Conservation (phyloP, 2,329 filamentous ascomycete species). For the Hymenoscyphus infarciens region DNA sequence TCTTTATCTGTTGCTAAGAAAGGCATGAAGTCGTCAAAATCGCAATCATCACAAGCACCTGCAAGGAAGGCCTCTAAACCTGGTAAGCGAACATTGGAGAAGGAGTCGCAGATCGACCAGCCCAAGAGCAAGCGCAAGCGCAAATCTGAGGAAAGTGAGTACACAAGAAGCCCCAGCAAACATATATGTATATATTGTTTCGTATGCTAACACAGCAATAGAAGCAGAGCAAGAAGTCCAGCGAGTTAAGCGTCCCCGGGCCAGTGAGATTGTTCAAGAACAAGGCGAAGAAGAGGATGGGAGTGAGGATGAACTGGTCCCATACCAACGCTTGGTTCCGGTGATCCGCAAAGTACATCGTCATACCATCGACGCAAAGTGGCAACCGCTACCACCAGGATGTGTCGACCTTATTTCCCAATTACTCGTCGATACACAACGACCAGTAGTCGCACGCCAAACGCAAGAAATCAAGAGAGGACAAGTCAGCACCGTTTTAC, state of each 20-base stretch:
- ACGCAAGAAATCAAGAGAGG: slow-evolving; percentile 42
- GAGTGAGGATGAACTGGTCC: slow-evolving; percentile 12
- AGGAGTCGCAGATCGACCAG: slow-evolving; percentile 8
- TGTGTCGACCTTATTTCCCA: slow-evolving; percentile 54
- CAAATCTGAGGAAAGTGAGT: slow-evolving; percentile 16
- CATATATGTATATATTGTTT: neutral
- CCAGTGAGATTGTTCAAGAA: slow-evolving; percentile 7
- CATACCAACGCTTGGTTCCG: slow-evolving; percentile 50
- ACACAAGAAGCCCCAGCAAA: neutral
- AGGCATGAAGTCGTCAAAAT: neutral
- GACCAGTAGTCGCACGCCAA: slow-evolving; percentile 58
- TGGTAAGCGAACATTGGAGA: slow-evolving; percentile 4
- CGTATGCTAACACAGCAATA: neutral
- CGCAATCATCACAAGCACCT: neutral
- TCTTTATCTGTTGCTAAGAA: neutral
- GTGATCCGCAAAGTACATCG: slow-evolving; percentile 54
- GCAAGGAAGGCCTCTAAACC: neutral
- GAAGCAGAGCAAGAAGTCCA: slow-evolving; percentile 8
- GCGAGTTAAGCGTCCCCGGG: slow-evolving; percentile 8
- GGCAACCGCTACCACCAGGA: slow-evolving; percentile 53
- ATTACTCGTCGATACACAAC: slow-evolving; percentile 56
- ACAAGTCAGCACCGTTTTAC: slow-evolving; percentile 49
- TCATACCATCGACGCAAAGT: slow-evolving; percentile 64
- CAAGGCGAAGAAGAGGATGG: slow-evolving; percentile 12
- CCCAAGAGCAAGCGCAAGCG: slow-evolving; percentile 12